Evolutionary conservation across 202 grass and related monocot genomes (phyloP).

Genomic region (Alloteropsis angusta): DNA sequence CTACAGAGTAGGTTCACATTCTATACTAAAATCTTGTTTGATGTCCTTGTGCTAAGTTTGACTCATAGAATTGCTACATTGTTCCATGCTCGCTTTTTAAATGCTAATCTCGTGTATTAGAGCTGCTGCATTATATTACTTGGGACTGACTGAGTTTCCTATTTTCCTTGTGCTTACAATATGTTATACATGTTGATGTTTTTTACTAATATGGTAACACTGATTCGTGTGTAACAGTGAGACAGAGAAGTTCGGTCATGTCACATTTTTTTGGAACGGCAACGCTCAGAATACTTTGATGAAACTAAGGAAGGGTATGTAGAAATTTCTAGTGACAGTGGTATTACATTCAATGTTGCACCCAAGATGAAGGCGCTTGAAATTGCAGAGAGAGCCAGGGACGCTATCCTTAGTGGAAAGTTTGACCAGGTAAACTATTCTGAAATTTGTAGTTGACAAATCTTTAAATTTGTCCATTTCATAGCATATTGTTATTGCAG

Average conservation of each 20-base stretch:
- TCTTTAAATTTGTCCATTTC: not conserved
- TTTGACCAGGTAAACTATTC: slow-evolving; percentile 78
- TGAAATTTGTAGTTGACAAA: not conserved
- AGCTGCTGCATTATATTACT: not conserved
- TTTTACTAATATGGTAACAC: not conserved
- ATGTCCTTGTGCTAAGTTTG: not conserved
- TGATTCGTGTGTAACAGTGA: slow-evolving; percentile 45
- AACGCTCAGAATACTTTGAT: slow-evolving; percentile 96
- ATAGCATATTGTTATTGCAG: slow-evolving; percentile 34
- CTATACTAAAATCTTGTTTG: not conserved
- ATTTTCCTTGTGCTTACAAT: not conserved
- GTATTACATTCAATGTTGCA: slow-evolving; percentile 96
- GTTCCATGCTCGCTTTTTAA: not conserved
- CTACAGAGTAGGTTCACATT: not conserved
- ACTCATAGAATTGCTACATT: not conserved
- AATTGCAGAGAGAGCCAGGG: slow-evolving; percentile 84
- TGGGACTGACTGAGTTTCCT: not conserved
- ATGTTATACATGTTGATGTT: not conserved
- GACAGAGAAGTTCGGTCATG: slow-evolving; percentile 96
- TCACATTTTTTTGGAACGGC: slow-evolving; percentile 99
- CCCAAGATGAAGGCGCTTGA: slow-evolving; percentile 95
- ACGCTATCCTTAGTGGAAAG: slow-evolving; percentile 79
- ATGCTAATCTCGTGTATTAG: not conserved
- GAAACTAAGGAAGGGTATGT: slow-evolving; percentile 74
- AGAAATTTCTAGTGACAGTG: slow-evolving; percentile 80